Evolutionary conservation across 306 rosid species (phyloP).

Genomic region (Aeschynomene evenia): DNA sequence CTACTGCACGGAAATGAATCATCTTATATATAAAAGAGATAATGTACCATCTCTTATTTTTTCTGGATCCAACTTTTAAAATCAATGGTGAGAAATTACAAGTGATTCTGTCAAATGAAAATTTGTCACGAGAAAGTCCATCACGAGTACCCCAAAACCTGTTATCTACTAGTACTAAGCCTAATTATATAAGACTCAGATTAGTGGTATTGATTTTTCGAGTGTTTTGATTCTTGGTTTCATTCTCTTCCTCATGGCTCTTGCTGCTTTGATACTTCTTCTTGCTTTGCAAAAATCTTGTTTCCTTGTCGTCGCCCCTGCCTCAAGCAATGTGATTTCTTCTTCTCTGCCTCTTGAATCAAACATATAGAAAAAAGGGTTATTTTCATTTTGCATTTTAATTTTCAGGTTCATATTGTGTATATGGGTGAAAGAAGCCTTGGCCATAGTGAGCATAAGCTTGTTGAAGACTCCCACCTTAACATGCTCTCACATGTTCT

Average conservation of each 20-base stretch:
- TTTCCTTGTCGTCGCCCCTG: conserved; percentile 32
- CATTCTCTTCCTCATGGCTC: conserved; percentile 43
- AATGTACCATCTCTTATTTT: too few relatives aligned
- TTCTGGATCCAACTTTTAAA: too few relatives aligned
- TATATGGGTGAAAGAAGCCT: conserved; percentile 47
- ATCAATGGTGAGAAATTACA: too few relatives aligned
- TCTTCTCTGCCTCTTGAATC: neutral
- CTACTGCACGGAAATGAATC: too few relatives aligned
- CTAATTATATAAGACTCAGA: too few relatives aligned
- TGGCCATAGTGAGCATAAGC: conserved; percentile 34
- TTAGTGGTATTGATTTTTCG: neutral
- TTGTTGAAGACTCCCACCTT: conserved; percentile 54
- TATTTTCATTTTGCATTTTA: neutral
- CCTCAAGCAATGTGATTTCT: conserved; percentile 48
- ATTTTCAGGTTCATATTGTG: conserved; percentile 54
- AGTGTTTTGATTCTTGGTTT: neutral
- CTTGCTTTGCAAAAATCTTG: conserved; percentile 32
- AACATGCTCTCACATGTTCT: conserved; percentile 47
- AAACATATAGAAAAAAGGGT: neutral
- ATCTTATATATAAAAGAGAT: too few relatives aligned
- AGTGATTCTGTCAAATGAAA: too few relatives aligned
- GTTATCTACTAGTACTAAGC: neutral
- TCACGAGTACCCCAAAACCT: conserved; percentile 11
- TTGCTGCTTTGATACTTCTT: conserved; percentile 29
- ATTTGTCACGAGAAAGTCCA: too few relatives aligned